A percentile compares a stretch with the other conserved stretches of the same genome.
Conservation (phyloP, 2,329 filamentous ascomycete genomes). For the Cladosporium sp. region DNA sequence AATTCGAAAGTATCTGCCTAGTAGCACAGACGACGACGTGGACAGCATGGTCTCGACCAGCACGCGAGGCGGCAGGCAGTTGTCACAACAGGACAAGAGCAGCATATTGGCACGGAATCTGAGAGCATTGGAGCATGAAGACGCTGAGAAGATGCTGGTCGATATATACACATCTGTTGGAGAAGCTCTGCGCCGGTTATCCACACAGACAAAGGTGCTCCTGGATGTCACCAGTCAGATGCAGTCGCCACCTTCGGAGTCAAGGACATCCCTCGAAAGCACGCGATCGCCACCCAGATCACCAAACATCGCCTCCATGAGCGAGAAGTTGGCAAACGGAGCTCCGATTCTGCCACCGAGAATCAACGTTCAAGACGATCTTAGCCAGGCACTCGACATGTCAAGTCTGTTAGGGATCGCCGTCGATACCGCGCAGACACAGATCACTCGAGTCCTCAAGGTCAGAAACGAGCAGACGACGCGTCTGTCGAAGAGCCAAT, state of each 20-base stretch:
- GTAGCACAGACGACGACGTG: conserved; percentile 89
- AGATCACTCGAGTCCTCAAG: conserved; percentile 70
- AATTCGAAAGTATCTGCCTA: conserved; percentile 80
- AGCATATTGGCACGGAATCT: conserved; percentile 83
- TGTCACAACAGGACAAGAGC: conserved; percentile 83
- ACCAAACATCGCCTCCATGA: conserved; percentile 41
- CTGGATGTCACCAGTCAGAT: conserved; percentile 84
- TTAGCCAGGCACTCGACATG: conserved; percentile 72
- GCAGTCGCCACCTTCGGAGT: conserved; percentile 39
- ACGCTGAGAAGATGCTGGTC: conserved; percentile 77
- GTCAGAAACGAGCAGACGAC: conserved; percentile 72
- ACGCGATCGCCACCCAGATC: conserved; percentile 41
- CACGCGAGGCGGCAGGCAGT: conserved; percentile 64
- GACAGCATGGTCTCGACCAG: conserved; percentile 83
- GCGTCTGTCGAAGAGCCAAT: conserved; percentile 62
- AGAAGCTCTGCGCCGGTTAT: conserved; percentile 78
- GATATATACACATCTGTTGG: conserved; percentile 84
- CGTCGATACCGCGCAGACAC: conserved; percentile 71
- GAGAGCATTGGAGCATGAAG: conserved; percentile 73
- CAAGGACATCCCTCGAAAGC: conserved; percentile 33
- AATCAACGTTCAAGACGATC: conserved; percentile 59
- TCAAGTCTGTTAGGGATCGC: conserved; percentile 73
- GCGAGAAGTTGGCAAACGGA: conserved; percentile 35
- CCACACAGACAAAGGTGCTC: conserved; percentile 90
- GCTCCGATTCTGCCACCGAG: conserved; percentile 13